These are phyloP conservation scores for Didymella pomorum DNA, from an alignment of 2,329 filamentous ascomycete genomes.

Conservation along the genomic window DNA sequence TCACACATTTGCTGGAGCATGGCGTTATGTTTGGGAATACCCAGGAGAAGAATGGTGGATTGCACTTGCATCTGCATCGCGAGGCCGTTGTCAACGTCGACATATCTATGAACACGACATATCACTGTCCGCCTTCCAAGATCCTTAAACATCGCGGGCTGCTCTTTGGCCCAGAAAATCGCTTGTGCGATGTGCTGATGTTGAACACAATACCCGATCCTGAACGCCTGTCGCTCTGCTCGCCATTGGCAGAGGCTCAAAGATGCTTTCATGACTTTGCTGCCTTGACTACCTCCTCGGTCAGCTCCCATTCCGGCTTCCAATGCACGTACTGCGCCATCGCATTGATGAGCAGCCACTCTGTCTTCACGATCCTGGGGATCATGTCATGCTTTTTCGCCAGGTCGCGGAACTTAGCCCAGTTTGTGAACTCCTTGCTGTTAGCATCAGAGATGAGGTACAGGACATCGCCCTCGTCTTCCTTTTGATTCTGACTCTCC, in stretches of 20 bases:
- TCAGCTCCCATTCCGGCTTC: constrained; percentile 46
- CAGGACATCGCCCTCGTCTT: constrained; percentile 64
- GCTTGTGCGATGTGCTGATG: constrained; percentile 24
- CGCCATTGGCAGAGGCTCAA: constrained; percentile 17
- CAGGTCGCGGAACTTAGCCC: constrained; percentile 81
- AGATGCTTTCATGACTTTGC: constrained; percentile 23
- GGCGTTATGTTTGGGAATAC: constrained; percentile 21
- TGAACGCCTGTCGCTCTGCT: constrained; percentile 31
- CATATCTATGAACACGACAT: constrained; percentile 6
- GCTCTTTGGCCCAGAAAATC: constrained; percentile 14
- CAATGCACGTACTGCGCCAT: constrained; percentile 79
- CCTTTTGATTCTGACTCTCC: constrained; percentile 67
- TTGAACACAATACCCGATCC: constrained; percentile 20
- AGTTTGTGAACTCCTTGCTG: constrained; percentile 75
- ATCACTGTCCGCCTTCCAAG: constrained; percentile 5
- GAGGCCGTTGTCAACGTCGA: not conserved
- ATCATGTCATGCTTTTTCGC: constrained; percentile 79
- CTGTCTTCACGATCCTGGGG: constrained; percentile 79
- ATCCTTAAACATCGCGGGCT: constrained; percentile 10
- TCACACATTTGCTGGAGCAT: constrained; percentile 7
- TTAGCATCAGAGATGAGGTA: constrained; percentile 78
- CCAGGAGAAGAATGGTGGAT: not conserved
- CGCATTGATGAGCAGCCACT: constrained; percentile 89
- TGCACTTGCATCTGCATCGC: not conserved
- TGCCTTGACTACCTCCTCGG: constrained; percentile 42